Evolutionary conservation across 2,329 filamentous ascomycete species (phyloP).

Genomic region (Xylariaceae sp.): DNA sequence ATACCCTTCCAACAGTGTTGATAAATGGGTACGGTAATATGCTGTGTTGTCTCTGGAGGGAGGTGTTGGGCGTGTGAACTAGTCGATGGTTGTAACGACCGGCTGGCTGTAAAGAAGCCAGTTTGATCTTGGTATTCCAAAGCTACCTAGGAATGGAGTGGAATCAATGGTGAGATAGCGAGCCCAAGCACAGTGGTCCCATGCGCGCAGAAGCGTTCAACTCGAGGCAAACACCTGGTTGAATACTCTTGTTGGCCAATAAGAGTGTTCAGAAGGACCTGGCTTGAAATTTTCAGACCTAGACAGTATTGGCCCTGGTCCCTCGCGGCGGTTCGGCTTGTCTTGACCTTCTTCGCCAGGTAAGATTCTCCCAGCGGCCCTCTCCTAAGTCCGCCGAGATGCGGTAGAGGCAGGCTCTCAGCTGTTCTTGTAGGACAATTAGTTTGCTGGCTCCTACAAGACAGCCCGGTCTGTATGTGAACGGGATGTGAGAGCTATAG

Average conservation of each 20-base stretch:
- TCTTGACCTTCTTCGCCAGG: slow-evolving; percentile 15
- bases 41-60: too few species aligned
- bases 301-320: slow-evolving; percentile 15
- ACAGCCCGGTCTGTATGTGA: too few species aligned
- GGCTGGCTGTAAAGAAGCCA: too few species aligned
- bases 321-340: slow-evolving; percentile 16
- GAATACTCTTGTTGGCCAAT: slow-evolving; percentile 18
- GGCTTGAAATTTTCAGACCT: slow-evolving; percentile 16
- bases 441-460: too few species aligned
- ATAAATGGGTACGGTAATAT: too few species aligned
- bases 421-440: too few species aligned
- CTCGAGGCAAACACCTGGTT: slow-evolving; percentile 16
- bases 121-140: too few species aligned
- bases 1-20: too few species aligned
- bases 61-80: slow-evolving; percentile 2
- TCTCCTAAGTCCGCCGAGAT: too few species aligned
- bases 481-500: slow-evolving; percentile 6
- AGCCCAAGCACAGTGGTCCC: slow-evolving; percentile 2
- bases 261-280: slow-evolving; percentile 14
- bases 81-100: neutral
- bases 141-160: too few species aligned
- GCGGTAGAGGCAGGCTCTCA: too few species aligned
- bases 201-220: slow-evolving; percentile 5
- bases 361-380: neutral
- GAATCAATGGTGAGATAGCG: slow-evolving; percentile 1